Conservation (phyloP, 2,329 filamentous ascomycete species). For the Cytospora leucostoma region DNA sequence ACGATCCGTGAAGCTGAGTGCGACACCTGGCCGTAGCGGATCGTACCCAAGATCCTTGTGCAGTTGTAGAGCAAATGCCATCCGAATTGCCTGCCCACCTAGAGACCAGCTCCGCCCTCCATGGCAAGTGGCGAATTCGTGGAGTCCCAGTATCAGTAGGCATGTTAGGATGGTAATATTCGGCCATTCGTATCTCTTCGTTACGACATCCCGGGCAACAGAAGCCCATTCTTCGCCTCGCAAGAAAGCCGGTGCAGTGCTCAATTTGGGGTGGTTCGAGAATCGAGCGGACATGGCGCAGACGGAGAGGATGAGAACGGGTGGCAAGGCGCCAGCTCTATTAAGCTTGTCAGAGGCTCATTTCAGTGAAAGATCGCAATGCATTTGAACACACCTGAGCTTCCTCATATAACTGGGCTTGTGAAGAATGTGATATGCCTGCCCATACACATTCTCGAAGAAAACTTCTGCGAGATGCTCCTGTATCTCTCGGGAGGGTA, state of each 20-base stretch:
- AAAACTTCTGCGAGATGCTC: constrained; percentile 93
- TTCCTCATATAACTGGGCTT: constrained; percentile 97
- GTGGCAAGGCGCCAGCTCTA: constrained; percentile 77
- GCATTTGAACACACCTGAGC: constrained; percentile 56
- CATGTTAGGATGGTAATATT: constrained; percentile 96
- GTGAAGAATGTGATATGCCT: constrained; percentile 91
- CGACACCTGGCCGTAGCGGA: constrained; percentile 63
- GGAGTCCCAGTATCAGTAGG: constrained; percentile 81
- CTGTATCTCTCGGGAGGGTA: constrained; percentile 85
- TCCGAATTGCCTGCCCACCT: constrained; percentile 90
- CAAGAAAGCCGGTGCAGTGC: constrained; percentile 75
- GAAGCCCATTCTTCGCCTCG: constrained; percentile 90
- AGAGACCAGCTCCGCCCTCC: constrained; percentile 95
- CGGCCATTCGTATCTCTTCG: constrained; percentile 86
- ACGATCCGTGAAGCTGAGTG: constrained; percentile 85
- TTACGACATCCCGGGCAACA: constrained; percentile 82
- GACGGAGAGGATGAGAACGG: constrained; percentile 88
- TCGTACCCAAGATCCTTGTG: constrained; percentile 90
- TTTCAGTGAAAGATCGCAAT: constrained; percentile 11
- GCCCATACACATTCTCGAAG: constrained; percentile 94
- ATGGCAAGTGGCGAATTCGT: constrained; percentile 96
- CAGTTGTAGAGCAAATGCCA: constrained; percentile 94
- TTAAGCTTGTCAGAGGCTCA: constrained; percentile 27
- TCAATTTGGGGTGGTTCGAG: constrained; percentile 81
- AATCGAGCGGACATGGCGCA: constrained; percentile 96